A percentile compares a stretch with the other conserved stretches of the same genome.
Evolutionary conservation across 1,284 basidiomycete species (phyloP).

Genomic region (Pseudozyma thailandica): DNA sequence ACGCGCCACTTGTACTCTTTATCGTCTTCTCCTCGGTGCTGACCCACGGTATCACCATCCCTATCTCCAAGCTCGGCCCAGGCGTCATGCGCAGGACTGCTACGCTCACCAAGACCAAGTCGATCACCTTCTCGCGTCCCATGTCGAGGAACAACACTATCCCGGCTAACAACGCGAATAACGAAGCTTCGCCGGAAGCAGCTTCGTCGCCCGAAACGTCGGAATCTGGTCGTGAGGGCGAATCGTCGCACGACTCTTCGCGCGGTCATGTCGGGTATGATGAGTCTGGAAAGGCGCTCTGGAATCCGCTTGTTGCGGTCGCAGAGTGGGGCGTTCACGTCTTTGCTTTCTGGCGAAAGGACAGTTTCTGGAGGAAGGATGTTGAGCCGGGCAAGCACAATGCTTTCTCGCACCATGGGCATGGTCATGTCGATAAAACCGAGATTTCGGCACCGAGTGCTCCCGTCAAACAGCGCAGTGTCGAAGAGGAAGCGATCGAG

Average conservation of each 20-base stretch:
- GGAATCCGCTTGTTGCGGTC: slow-evolving; percentile 55
- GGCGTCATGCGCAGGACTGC: slow-evolving; percentile 52
- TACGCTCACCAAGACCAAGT: slow-evolving; percentile 38
- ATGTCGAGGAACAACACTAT: slow-evolving; percentile 38
- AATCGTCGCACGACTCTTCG: slow-evolving; percentile 4
- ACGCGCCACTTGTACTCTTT: slow-evolving; percentile 72
- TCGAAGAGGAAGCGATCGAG: slow-evolving; percentile 19
- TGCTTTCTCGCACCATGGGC: slow-evolving; percentile 5
- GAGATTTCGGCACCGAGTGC: slow-evolving; percentile 25
- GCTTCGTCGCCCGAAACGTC: slow-evolving; percentile 7
- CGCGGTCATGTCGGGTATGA: slow-evolving; percentile 38
- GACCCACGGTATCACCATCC: slow-evolving; percentile 69
- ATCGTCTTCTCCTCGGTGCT: slow-evolving; percentile 71
- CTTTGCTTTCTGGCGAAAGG: slow-evolving; percentile 52
- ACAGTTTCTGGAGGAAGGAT: slow-evolving; percentile 60
- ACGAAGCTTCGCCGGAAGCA: slow-evolving; percentile 3
- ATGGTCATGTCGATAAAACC: slow-evolving; percentile 10
- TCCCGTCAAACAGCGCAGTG: slow-evolving; percentile 24
- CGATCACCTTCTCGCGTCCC: slow-evolving; percentile 40
- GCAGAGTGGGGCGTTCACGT: slow-evolving; percentile 32
- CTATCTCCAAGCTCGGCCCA: slow-evolving; percentile 62
- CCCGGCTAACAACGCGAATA: slow-evolving; percentile 1
- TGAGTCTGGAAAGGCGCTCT: slow-evolving; percentile 30
- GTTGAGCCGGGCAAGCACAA: slow-evolving; percentile 25
- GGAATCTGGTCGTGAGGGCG: neutral